phyloP scores from a whole-genome alignment of 2,329 filamentous ascomycete genomes.

The Talaromyces sp. region DNA sequence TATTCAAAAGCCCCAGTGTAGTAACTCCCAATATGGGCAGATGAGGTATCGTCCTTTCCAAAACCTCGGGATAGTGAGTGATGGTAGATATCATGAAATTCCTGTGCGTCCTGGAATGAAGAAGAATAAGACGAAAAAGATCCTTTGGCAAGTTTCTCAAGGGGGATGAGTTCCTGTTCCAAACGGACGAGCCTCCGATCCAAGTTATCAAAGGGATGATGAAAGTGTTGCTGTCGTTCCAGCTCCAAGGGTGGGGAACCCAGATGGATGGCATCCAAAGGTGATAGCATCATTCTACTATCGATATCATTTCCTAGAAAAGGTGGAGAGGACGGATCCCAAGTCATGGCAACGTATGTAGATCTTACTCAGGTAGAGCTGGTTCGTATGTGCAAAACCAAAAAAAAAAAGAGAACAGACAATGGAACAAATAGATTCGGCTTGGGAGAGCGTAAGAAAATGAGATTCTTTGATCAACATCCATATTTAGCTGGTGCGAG shows the following conservation, averaged over 20 bases:
- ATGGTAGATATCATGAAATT: constrained; percentile 3
- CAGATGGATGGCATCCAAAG: background rate
- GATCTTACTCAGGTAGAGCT: background rate
- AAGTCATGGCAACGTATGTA: constrained; percentile 3
- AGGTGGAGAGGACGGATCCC: background rate
- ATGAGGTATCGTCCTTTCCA: background rate
- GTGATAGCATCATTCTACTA: background rate
- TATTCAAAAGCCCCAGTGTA: background rate
- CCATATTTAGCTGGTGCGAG: background rate
- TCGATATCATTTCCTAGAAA: background rate
- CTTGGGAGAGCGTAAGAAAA: background rate
- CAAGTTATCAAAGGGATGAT: background rate
- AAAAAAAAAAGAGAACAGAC: too few relatives aligned
- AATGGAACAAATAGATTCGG: background rate
- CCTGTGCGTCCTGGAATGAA: background rate
- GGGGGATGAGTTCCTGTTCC: constrained; percentile 1
- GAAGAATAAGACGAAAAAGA: background rate
- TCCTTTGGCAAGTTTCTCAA: constrained; percentile 3
- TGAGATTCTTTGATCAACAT: background rate
- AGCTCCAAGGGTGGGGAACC: background rate
- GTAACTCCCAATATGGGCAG: background rate
- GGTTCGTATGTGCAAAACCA: background rate
- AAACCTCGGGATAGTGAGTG: background rate
- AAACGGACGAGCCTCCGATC: constrained; percentile 6
- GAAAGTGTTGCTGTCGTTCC: background rate